These are phyloP conservation scores for Solanum megistacrolobum DNA, from an alignment of 257 asterid species.

Conservation along the genomic window DNA sequence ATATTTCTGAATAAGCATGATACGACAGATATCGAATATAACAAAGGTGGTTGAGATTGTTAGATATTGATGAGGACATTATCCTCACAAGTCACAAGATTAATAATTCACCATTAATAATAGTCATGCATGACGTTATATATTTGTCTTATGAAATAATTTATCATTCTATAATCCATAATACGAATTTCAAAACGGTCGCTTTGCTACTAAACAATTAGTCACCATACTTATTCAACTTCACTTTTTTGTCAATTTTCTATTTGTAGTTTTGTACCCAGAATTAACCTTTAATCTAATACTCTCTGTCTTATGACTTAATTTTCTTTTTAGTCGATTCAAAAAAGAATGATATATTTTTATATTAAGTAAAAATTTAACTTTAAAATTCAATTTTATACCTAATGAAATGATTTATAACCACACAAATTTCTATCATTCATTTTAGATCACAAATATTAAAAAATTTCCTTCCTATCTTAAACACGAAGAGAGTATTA, in stretches of 20 bases:
- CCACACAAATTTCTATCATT: no score
- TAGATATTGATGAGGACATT: not conserved
- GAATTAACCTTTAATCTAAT: no score
- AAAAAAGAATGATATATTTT: accelerated
- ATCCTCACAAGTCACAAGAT: not conserved
- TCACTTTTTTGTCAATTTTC: not conserved
- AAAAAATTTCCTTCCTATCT: no score
- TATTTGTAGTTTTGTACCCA: not conserved
- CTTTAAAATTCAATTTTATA: no score
- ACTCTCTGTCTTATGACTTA: no score
- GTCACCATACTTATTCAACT: not conserved
- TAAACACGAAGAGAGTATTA: no score
- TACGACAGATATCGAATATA: no score
- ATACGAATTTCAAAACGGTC: not conserved
- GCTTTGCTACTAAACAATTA: not conserved
- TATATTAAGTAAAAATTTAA: no score
- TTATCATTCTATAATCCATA: not conserved
- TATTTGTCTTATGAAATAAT: not conserved
- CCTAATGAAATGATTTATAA: no score
- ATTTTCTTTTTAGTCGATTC: no score
- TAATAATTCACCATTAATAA: not conserved
- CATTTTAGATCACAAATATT: no score
- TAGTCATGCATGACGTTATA: not conserved
- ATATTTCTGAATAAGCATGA: no score
- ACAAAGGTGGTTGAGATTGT: not conserved